Base-by-base conservation (phyloP, 1,284 basidiomycete species). In the Tilletia horrida region DNA sequence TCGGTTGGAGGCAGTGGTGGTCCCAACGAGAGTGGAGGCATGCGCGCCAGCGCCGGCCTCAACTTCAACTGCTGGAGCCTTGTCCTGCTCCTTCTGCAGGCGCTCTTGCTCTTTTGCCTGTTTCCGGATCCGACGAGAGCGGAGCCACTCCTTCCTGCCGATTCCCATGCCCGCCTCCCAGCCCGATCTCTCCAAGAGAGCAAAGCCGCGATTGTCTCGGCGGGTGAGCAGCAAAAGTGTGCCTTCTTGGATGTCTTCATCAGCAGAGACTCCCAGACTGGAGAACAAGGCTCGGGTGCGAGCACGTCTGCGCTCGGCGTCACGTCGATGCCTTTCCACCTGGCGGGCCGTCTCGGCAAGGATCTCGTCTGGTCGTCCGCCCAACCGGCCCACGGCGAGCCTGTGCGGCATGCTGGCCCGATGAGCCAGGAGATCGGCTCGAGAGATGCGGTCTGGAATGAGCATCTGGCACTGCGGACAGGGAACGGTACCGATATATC, bases 141-240 rank as follows among this genome's bases (percentile, higher is more conserved):
- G 23, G 16, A 25, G 55, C 55, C 55, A 59, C 55, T 59, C 55
- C 31, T 59, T 40, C 55, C 13, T 29, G 9, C 55, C 55, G 16
- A 59, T 59, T 1, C 55, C 55, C 23, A 29, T 59, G 29, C 55
- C 55, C 55, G 55, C 55, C 55, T 31, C 31, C 55, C 55, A 59
- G 55, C 55, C 55, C 18, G 31, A 16, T 2, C 14, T 59, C 29
- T 59, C 55, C 7, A 59, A 16, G 11, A 59, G 31, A 6, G 7
- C 23, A 14, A 59, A 59, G 2, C 55, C 55, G 16, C 55, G 55
- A 40, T 59, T 59, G 13, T 14, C 23, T 27, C 35, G 55, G 23
- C 55, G 55, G 14, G 55, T 59, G 31, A 59, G 55, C 9, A 27
- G 3, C 3, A 59, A 27, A 2, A 59, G 55, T 16, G 6, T 40